Evolutionary conservation across 1,284 basidiomycete species (phyloP), one percentile per base, ranked within the genome.

Genomic region (Omphalotus olearius): DNA sequence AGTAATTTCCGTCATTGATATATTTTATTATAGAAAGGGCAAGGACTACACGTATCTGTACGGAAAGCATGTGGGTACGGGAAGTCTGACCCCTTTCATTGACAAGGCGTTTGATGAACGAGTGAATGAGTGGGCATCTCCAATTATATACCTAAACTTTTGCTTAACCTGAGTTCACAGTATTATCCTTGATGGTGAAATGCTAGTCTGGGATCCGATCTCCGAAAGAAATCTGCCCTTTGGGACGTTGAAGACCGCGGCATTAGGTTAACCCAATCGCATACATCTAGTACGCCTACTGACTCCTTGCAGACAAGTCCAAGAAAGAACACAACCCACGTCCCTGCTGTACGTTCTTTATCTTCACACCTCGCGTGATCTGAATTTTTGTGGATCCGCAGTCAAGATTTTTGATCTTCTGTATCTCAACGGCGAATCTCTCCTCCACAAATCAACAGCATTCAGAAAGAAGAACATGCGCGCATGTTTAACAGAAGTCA

Each of bases 371-470:
- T 14, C 4, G 0, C 25, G 4, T 11, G 39, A 25, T 45, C 50
- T 47, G 14, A 53, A 33, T 11, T 30, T 48, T 2, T 38, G 13
- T 43, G 50, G 38, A 14, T 55, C 40, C 37, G 5, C 56, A 95
- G 93, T 96, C 79, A 97, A 95, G 66, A 79, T 98, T 4, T 98
- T 98, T 60, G 95, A 98, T 67, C 73, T 98, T 17, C 72, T 98
- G 0, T 92, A 89, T 63, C 76, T 95, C 46, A 94, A 93, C 57
- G 87, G 85, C 33, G 75, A 78, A 61, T 83, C 85, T 6, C 73
- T 91, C 3, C 70, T 87, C 47, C 74, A 83, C 54, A 80, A 75
- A 55, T 80, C 83, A 1, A 75, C 82, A 33, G 71, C 75, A 44
- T 83, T 82, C 59, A 79, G 88, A 37, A 90, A 88, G 66, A 79